Base-by-base conservation (phyloP, 345 rosid species). In the Trapa incisa region DNA sequence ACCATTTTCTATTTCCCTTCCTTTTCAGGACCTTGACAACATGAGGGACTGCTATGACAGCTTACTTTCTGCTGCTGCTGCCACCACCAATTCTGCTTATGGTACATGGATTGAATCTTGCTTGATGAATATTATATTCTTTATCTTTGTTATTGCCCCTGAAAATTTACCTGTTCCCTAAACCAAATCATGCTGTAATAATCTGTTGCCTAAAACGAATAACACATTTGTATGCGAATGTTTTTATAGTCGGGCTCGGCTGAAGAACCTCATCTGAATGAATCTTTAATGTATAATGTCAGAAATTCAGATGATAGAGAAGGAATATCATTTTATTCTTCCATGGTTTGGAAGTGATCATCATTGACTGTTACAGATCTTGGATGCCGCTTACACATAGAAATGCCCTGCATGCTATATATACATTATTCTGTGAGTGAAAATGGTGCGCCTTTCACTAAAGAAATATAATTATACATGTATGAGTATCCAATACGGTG, bases 41-140 rank as follows among this genome's bases (percentile, higher is more conserved):
- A 94, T 94, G 88, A 91, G 83, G 80, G 83, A 87, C 74, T 89
- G 96, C 84, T 94, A 91, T 61, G 97, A 94, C 76, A 82, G 90
- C 75, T 85, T 94, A 73, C 92, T 94, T 73, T 80, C 91, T 73
- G 93, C 96, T 5, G 99, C 97, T 6, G 96, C 99, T 13, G 97
- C 97, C n/a, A 82, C 95, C n/a, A 93, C 88, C 0, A 94, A 91
- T 68, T 80, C 91, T 79, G 95, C 89, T 61, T 94, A 82, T 65
- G 97, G 99, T 94, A 78, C 65, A 6, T 62, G n/a, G 58, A 47
- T 32, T 7, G 29, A 52, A 2, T 47, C 37, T 2, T 2, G 37
- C 41, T 12, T n/a, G 58, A 33, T 52, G 1, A 36, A 33, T 48
- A 5, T 48, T 5, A 5, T 6, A 11, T 6, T 45, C 48, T 29